These are phyloP conservation scores for Cutaneotrichosporon arboriforme DNA, from an alignment of 1,284 basidiomycete genomes.

Conservation along the genomic window DNA sequence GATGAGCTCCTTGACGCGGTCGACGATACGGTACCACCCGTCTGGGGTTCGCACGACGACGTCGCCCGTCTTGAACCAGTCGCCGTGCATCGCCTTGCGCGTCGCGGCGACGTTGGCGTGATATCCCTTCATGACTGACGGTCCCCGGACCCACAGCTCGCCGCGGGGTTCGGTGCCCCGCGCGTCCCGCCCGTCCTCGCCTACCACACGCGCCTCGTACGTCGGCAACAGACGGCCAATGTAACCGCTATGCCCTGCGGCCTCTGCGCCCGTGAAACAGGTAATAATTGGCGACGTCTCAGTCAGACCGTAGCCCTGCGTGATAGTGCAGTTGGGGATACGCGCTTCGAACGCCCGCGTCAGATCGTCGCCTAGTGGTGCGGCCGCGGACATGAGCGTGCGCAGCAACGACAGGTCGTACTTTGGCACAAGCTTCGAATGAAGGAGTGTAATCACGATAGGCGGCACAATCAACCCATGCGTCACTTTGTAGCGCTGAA, in stretches of 20 bases:
- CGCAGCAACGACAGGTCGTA: slow-evolving; percentile 63
- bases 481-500: slow-evolving; percentile 65
- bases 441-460: slow-evolving; percentile 57
- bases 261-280: slow-evolving; percentile 29
- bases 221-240: slow-evolving; percentile 72
- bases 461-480: slow-evolving; percentile 72
- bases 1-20: slow-evolving; percentile 68
- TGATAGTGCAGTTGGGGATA: slow-evolving; percentile 24
- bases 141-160: slow-evolving; percentile 74
- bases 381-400: slow-evolving; percentile 71
- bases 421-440: slow-evolving; percentile 57
- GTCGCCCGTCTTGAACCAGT: slow-evolving; percentile 83
- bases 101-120: slow-evolving; percentile 64
- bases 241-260: slow-evolving; percentile 52
- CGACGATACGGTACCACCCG: slow-evolving; percentile 53
- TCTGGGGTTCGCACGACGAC: slow-evolving; percentile 60
- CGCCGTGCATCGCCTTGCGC: slow-evolving; percentile 54
- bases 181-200: slow-evolving; percentile 41
- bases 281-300: slow-evolving; percentile 49
- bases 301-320: slow-evolving; percentile 49
- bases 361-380: slow-evolving; percentile 61
- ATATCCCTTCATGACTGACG: slow-evolving; percentile 70
- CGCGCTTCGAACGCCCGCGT: slow-evolving; percentile 27
- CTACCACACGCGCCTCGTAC: slow-evolving; percentile 67
- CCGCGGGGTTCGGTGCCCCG: slow-evolving; percentile 58